These are phyloP conservation scores for Madurella mycetomatis DNA, from an alignment of 2,329 filamentous ascomycete genomes.

Conservation along the genomic window DNA sequence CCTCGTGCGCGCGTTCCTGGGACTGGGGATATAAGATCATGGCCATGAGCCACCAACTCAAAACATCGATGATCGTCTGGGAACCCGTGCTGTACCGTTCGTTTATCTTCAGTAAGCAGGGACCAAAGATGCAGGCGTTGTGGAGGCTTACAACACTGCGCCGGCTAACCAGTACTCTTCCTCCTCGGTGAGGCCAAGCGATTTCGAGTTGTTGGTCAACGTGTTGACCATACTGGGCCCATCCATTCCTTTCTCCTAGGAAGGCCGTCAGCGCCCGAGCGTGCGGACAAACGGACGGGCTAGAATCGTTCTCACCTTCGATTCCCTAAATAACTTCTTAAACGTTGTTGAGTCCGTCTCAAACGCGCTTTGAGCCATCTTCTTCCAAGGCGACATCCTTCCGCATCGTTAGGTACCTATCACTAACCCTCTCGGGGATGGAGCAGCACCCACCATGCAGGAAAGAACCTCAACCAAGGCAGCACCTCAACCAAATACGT, in stretches of 20 bases:
- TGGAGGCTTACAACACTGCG: neutral
- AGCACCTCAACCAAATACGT: neutral
- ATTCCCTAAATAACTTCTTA: neutral
- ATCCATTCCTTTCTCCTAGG: no score
- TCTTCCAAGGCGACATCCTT: neutral
- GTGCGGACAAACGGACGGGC: no score
- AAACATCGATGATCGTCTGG: neutral
- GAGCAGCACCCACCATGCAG: neutral
- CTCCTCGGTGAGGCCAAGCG: neutral
- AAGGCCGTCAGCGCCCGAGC: no score
- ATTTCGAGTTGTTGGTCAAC: neutral
- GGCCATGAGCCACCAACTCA: neutral
- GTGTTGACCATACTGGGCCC: neutral
- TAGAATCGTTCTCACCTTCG: neutral
- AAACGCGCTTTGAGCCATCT: neutral
- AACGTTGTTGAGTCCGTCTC: neutral
- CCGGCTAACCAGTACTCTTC: constrained; percentile 3
- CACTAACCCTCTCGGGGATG: neutral
- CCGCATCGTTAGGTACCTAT: no score
- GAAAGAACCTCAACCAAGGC: neutral
- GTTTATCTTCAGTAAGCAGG: no score
- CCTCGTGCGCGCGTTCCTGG: neutral
- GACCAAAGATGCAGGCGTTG: no score
- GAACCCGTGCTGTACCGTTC: neutral
- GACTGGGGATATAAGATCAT: neutral